These are phyloP conservation scores for Cryoendolithus antarcticus DNA, from an alignment of 2,329 filamentous ascomycete genomes.

Conservation along the genomic window DNA sequence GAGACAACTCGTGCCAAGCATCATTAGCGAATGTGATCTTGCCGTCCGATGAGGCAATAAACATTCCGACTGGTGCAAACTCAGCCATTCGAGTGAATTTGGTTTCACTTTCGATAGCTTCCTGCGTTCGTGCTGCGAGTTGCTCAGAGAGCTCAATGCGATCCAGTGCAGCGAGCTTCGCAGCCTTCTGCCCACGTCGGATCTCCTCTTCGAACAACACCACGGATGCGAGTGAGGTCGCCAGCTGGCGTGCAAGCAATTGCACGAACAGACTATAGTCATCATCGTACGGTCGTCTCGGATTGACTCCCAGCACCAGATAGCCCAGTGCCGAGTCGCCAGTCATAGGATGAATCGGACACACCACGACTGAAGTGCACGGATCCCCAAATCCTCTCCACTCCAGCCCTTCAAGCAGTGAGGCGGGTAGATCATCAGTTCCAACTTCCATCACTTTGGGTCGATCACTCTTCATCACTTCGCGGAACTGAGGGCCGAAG, in stretches of 20 bases:
- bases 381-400: slow-evolving; percentile 61
- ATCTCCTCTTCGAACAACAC: slow-evolving; percentile 78
- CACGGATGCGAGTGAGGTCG: slow-evolving; percentile 68
- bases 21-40: slow-evolving; percentile 71
- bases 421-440: slow-evolving; percentile 49
- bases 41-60: slow-evolving; percentile 63
- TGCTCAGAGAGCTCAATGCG: slow-evolving; percentile 67
- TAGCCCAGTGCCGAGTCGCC: slow-evolving; percentile 65
- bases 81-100: slow-evolving; percentile 77
- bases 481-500: slow-evolving; percentile 63
- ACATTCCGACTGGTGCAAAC: slow-evolving; percentile 72
- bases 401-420: slow-evolving; percentile 53
- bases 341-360: slow-evolving; percentile 66
- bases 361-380: slow-evolving; percentile 59
- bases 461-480: slow-evolving; percentile 56
- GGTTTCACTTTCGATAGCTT: slow-evolving; percentile 52
- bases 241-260: slow-evolving; percentile 60
- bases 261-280: slow-evolving; percentile 71
- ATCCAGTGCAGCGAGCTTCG: slow-evolving; percentile 61
- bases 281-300: slow-evolving; percentile 64
- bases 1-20: slow-evolving; percentile 57
- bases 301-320: slow-evolving; percentile 66
- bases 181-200: slow-evolving; percentile 58
- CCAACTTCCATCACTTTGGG: slow-evolving; percentile 58
- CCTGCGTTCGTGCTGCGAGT: slow-evolving; percentile 49